Evolutionary conservation across 108 stramenopile species (phyloP).

Genomic region (Seminavis robusta): DNA sequence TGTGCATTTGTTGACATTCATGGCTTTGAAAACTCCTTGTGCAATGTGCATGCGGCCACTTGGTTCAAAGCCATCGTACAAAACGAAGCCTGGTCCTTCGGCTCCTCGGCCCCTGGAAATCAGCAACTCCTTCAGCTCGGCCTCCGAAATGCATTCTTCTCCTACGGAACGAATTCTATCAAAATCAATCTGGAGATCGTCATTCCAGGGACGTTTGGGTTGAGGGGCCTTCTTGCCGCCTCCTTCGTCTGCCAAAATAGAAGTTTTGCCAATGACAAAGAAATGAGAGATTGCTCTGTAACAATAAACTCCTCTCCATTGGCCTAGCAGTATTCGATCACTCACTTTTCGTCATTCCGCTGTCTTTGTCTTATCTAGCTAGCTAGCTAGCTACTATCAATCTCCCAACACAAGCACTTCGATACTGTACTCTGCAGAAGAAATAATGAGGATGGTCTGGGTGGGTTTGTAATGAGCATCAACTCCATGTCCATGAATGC

Average conservation of each 20-base stretch:
- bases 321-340: too few species aligned
- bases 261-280: background rate
- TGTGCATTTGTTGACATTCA: slow-evolving; percentile 98
- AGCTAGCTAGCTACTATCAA: too few species aligned
- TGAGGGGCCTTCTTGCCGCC: slow-evolving; percentile 20
- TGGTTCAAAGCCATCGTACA: slow-evolving; percentile 99
- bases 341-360: too few species aligned
- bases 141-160: slow-evolving; percentile 81
- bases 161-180: slow-evolving; percentile 78
- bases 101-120: slow-evolving; percentile 69
- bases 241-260: too few species aligned
- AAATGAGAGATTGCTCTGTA: too few species aligned
- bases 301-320: too few species aligned
- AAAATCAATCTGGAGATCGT: slow-evolving; percentile 63
- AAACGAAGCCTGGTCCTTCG: slow-evolving; percentile 51
- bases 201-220: slow-evolving; percentile 57
- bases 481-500: too few species aligned
- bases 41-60: slow-evolving; percentile 99
- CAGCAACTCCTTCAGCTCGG: slow-evolving; percentile 60
- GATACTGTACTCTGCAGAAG: too few species aligned
- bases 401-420: too few species aligned
- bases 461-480: too few species aligned
- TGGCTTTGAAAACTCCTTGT: slow-evolving; percentile 93
- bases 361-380: too few species aligned
- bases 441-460: too few species aligned